Evolutionary conservation across 768 basidiomycete genomes (phyloP).

Genomic region (Pleurotus platypus): DNA sequence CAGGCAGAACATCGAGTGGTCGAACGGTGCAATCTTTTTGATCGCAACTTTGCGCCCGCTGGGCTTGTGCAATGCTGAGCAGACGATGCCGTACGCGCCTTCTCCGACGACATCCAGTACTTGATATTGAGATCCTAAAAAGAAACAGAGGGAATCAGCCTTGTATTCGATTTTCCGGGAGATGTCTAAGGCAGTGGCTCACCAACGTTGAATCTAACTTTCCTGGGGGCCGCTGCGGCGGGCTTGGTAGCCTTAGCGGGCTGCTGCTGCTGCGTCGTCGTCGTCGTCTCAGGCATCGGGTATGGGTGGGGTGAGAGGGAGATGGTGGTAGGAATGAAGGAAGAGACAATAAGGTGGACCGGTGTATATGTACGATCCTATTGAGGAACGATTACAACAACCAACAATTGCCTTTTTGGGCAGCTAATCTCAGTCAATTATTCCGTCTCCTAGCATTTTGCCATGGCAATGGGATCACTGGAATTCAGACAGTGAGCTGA

Average conservation of each 20-base stretch:
- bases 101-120: conserved; percentile 87
- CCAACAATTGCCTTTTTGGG: neutral
- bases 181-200: conserved; percentile 16
- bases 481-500: conserved; percentile 5
- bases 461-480: conserved; percentile 5
- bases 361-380: neutral
- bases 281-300: conserved; percentile 26
- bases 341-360: conserved; percentile 3
- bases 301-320: conserved; percentile 12
- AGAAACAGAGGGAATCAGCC: conserved; percentile 4
- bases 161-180: neutral
- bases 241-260: conserved; percentile 25
- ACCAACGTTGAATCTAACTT: conserved; percentile 89
- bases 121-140: conserved; percentile 71
- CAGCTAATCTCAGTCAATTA: conserved; percentile 2
- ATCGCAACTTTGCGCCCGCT: conserved; percentile 92
- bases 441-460: conserved; percentile 2
- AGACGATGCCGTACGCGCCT: conserved; percentile 94
- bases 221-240: conserved; percentile 60
- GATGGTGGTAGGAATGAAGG: conserved; percentile 15
- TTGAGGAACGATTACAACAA: conserved; percentile 2
- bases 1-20: conserved; percentile 93
- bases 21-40: conserved; percentile 95
- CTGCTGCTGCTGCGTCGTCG: conserved; percentile 31
- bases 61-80: conserved; percentile 85